Base-by-base conservation (phyloP, 2,329 filamentous ascomycete genomes). In the Ophiostoma himal-ulmi region DNA sequence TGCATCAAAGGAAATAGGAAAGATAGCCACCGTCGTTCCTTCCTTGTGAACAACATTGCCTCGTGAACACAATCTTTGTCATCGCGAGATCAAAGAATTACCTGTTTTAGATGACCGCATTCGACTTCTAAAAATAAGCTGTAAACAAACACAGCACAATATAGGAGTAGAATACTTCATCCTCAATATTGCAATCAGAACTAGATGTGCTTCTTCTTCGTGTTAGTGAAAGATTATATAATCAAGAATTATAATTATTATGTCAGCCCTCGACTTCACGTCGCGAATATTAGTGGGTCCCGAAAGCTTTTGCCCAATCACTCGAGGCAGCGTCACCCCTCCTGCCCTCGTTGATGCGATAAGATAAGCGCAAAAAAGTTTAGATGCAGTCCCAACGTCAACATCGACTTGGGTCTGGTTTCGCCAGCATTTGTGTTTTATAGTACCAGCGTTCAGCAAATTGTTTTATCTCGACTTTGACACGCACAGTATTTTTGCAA, bases 321-420 rank as follows among this genome's bases (percentile, higher is more conserved):
- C 11, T 0, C 10, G 8, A 22, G 3, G 20, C 13, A 4, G 3
- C 34, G 17, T n/a, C 60, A 64, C 62, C 62, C 62, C 44, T 48
- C 44, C 17, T 20, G n/a, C 17, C 17, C 57, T 64, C 57, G 57
- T 14, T 22, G 3, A 36, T 39, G 62, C 62, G 62, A 65, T 65
- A 65, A 65, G 62, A 65, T 65, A 65, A 65, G 60, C 62, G n/a
- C 62, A 64, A 39, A 65, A 65, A 65, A 65, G 62, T 65, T 65
- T 37, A 36, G n/a, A 22, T 37, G 20, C 62, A 22, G 20, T 8
- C 34, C 20, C 34, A 14, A 65, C 20, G 34, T 39, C 62, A 36
- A 64, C 13, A 22, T n/a, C 14, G 34, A 37, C 60, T 37, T 34
- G 1, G 13, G 11, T 11, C 82, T n/a, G 5, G 14, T 7, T n/a